phyloP scores from a whole-genome alignment of 23 red algal species.

The Porphyridium purpureum region DNA sequence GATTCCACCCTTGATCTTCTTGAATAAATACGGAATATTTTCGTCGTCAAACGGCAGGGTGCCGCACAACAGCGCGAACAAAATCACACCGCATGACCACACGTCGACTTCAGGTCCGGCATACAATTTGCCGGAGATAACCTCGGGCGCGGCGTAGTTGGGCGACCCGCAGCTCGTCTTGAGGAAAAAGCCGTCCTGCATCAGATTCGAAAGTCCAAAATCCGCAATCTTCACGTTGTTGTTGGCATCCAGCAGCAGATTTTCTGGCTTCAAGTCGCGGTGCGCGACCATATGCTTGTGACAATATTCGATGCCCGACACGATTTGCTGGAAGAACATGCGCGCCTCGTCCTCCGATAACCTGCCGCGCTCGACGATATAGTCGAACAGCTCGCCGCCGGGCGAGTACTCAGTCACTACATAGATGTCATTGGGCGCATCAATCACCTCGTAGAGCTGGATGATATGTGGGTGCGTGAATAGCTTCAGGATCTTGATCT shows the following conservation, averaged over 20 bases:
- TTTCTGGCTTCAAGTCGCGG: constrained; percentile 96
- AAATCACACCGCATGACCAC: constrained; percentile 92
- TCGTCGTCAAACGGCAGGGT: constrained; percentile 98
- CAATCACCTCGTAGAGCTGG: constrained; percentile 94
- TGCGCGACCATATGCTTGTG: constrained; percentile 95
- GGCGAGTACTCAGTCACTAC: constrained; percentile 84
- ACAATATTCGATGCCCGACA: constrained; percentile 93
- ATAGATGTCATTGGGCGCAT: constrained; percentile 77
- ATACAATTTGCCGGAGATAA: constrained; percentile 94
- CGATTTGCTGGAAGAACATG: constrained; percentile 95
- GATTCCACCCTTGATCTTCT: constrained; percentile 84
- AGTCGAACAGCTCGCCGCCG: constrained; percentile 93
- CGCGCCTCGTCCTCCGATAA: constrained; percentile 84
- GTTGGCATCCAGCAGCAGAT: constrained; percentile 75
- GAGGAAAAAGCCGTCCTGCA: constrained; percentile 88
- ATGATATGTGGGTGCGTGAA: constrained; percentile 93
- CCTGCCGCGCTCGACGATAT: constrained; percentile 86
- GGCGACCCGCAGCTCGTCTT: constrained; percentile 86
- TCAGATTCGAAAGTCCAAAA: constrained; percentile 89
- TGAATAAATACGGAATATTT: constrained; percentile 82
- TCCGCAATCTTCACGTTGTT: constrained; percentile 97
- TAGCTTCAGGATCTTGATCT: constrained; percentile 89
- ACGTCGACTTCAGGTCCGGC: constrained; percentile 96
- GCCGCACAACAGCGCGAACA: constrained; percentile 89
- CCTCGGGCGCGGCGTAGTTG: constrained; percentile 96